Percentiles rank a stretch among this genome's conserved stretches.
Conservation (phyloP, 164 flowering plant genomes). For the Tetrastigma voinierianum region DNA sequence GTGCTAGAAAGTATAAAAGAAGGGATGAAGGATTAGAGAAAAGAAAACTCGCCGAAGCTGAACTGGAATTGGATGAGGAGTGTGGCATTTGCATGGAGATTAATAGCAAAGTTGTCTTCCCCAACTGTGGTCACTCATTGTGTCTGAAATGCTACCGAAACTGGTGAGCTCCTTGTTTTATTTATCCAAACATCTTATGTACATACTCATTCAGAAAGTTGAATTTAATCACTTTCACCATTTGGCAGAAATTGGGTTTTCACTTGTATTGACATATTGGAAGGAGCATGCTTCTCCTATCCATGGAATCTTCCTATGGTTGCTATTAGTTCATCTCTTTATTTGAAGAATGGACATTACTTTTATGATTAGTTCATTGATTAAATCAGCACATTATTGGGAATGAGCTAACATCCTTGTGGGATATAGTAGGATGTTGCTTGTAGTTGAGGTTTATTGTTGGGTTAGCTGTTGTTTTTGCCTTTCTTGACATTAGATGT, state of each 20-base stretch:
- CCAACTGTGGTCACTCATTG: conserved; percentile 36
- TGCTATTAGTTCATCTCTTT: too few relatives aligned
- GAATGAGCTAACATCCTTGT: too few relatives aligned
- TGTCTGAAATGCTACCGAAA: conserved; percentile 36
- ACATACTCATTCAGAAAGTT: not conserved
- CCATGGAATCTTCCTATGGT: too few relatives aligned
- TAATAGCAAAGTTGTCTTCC: conserved; percentile 31
- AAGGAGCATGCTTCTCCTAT: not conserved
- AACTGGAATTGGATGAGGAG: conserved; percentile 37
- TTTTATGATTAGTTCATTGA: too few relatives aligned
- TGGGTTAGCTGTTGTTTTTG: not conserved
- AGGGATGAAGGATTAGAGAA: conserved; percentile 20
- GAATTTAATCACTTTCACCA: too few relatives aligned
- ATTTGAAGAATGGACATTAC: too few relatives aligned
- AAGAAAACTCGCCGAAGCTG: conserved; percentile 22
- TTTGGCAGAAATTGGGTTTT: too few relatives aligned
- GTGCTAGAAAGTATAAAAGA: conserved; percentile 20
- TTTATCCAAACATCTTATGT: not conserved
- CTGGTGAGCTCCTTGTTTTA: conserved; percentile 19
- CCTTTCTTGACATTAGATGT: not conserved
- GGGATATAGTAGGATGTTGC: too few relatives aligned
- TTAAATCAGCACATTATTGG: too few relatives aligned
- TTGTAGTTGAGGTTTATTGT: too few relatives aligned
- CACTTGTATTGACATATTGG: not conserved
- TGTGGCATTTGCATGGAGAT: conserved; percentile 45